phyloP scores from a whole-genome alignment of 306 rosid genomes.

The Luffa acutangula region DNA sequence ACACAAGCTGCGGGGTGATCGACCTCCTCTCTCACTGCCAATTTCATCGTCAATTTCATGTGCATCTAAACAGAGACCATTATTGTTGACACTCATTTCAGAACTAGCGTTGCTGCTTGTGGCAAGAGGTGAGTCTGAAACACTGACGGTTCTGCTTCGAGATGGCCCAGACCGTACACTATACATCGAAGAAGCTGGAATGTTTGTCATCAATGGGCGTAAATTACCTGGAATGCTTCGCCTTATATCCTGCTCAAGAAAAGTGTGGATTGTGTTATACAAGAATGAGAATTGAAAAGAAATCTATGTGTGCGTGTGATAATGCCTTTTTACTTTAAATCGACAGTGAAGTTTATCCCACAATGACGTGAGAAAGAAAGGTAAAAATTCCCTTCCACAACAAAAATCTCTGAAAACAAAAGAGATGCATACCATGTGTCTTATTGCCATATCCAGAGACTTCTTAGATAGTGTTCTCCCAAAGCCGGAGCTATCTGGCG shows the following conservation, averaged over 20 bases:
- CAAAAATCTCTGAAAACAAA: background rate
- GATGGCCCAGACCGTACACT: constrained; percentile 84
- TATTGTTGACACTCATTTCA: constrained; percentile 86
- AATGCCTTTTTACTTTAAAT: background rate
- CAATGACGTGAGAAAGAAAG: background rate
- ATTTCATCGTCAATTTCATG: constrained; percentile 68
- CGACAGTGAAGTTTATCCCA: background rate
- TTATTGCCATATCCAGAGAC: constrained; percentile 93
- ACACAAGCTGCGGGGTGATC: constrained; percentile 57
- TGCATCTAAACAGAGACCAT: constrained; percentile 64
- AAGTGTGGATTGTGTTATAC: background rate
- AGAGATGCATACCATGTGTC: constrained; percentile 70
- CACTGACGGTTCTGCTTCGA: constrained; percentile 70
- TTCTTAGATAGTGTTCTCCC: constrained; percentile 95
- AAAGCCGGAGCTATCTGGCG: constrained; percentile 85
- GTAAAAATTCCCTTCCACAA: background rate
- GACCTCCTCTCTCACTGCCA: constrained; percentile 62
- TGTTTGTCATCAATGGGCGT: constrained; percentile 91
- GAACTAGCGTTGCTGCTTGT: constrained; percentile 96
- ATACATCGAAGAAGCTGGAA: constrained; percentile 93
- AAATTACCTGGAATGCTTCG: constrained; percentile 76
- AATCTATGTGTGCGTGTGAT: background rate
- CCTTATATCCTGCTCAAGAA: constrained; percentile 65
- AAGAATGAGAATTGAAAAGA: background rate
- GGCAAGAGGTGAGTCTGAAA: constrained; percentile 84